Evolutionary conservation across 495 filamentous ascomycete genomes (phyloP).

Genomic region (Pyrenula aspistea): DNA sequence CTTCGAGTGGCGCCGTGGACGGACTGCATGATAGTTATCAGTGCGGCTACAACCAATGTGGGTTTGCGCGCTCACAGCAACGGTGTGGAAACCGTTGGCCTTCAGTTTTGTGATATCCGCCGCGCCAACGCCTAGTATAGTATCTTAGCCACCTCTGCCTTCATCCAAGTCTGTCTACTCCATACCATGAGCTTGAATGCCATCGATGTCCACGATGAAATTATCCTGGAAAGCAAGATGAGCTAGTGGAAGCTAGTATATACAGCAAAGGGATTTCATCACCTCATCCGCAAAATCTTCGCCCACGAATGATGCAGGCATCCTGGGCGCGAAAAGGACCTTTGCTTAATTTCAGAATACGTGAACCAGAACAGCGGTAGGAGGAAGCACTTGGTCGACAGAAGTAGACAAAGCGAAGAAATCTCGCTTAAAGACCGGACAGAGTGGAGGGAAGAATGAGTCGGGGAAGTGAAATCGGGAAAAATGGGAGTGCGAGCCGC

Average conservation of each 20-base stretch:
- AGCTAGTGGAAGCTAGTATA: no score
- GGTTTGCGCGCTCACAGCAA: slow-evolving; percentile 38
- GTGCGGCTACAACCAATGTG: background rate
- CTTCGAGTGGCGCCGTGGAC: slow-evolving; percentile 54
- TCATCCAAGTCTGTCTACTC: background rate
- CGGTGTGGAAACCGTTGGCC: slow-evolving; percentile 55
- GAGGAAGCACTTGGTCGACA: no score
- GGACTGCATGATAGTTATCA: slow-evolving; percentile 26
- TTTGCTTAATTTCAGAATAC: no score
- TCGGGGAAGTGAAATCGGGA: no score
- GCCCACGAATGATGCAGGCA: background rate
- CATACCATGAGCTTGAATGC: slow-evolving; percentile 59
- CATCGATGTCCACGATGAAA: slow-evolving; percentile 65
- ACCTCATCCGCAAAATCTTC: background rate
- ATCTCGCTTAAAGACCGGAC: no score
- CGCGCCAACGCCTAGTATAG: slow-evolving; percentile 48
- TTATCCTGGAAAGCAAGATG: no score
- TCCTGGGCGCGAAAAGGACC: no score
- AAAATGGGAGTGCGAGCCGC: background rate
- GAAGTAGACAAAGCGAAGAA: no score
- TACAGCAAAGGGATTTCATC: no score
- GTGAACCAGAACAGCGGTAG: no score
- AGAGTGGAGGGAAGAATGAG: no score
- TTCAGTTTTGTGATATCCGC: slow-evolving; percentile 69
- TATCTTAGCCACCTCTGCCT: background rate